Base-by-base conservation (phyloP, 1,284 basidiomycete species). In the Lentinula novae-zelandiae region DNA sequence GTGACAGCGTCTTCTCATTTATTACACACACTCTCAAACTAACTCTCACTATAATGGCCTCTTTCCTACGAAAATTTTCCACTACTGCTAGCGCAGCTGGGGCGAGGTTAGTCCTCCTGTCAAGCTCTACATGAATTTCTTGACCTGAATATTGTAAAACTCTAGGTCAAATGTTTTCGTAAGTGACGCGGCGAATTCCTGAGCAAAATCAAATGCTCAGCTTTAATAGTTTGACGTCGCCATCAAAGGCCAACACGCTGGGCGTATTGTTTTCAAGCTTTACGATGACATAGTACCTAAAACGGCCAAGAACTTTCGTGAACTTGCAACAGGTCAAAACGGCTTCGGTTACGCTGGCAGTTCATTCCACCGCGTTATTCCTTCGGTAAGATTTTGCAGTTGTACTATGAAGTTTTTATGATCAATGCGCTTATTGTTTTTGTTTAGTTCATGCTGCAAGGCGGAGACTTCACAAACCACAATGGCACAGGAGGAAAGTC, bases 401-500 rank as follows among this genome's bases (percentile, higher is more conserved):
- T 22, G 33, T n/a, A 20, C 2, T 13, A 13, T 44, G 40, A 20
- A 46, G 22, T 6, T 44, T n/a, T n/a, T 15, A 15, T 44, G 15
- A n/a, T 20, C 6, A 27, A 27, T 27, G 36, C 22, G 8, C 44
- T 46, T 6, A 46, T 9, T 20, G 9, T 20, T 17, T 8, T 8
- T 27, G 12, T 46, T 1, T 9, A 67, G 63, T 80, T 81, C 68
- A 80, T 81, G 78, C 72, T 79, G 46, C 80, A 90, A 72, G 87
- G 88, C 57, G 89, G 89, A 58, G 89, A 91, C 69, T 90, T 91
- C 75, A 89, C 86, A 64, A 71, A 68, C 17, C 69, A 72, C 40
- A 86, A 98, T 69, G 96, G 96, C 13, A 98, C 94, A 1, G 96
- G 96, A 63, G 93, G 93, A 59, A 90, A 89, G 75, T 93, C 89